Evolutionary conservation across 208 protist genomes (phyloP).

Genomic region (Leishmania martiniquensis): DNA sequence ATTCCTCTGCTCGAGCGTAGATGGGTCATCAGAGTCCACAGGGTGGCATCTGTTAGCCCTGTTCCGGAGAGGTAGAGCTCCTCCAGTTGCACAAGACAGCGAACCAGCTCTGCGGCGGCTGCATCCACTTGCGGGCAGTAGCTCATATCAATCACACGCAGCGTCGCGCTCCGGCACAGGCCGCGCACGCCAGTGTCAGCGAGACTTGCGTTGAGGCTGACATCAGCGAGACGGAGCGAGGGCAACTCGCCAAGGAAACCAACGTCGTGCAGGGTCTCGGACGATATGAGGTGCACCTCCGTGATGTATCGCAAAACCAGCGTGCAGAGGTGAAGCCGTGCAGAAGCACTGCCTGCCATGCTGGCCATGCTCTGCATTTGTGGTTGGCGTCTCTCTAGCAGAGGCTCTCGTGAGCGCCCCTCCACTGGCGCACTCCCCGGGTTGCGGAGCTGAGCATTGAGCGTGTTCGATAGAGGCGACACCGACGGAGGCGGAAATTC

Average conservation of each 20-base stretch:
- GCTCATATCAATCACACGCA: slow-evolving; percentile 12
- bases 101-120: slow-evolving; percentile 7
- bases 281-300: slow-evolving; percentile 9
- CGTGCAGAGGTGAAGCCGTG: not conserved
- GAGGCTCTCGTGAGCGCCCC: not conserved
- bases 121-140: slow-evolving; percentile 6
- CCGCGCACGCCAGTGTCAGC: slow-evolving; percentile 7
- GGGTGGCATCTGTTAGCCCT: slow-evolving; percentile 10
- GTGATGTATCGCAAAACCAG: not conserved
- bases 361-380: not conserved
- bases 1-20: not conserved
- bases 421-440: not conserved
- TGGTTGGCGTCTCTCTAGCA: not conserved
- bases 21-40: not conserved
- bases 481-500: not conserved
- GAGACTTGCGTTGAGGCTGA: slow-evolving; percentile 6
- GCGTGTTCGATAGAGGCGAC: not conserved
- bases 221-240: slow-evolving; percentile 8
- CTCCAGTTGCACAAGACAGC: slow-evolving; percentile 3
- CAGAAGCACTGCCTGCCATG: not conserved
- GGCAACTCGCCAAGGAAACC: slow-evolving; percentile 10
- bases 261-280: slow-evolving; percentile 7
- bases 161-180: slow-evolving; percentile 9
- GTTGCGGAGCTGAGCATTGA: not conserved
- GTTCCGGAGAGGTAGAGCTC: slow-evolving; percentile 24